Conservation (phyloP, 2,329 filamentous ascomycete species). For the Fusarium equiseti region DNA sequence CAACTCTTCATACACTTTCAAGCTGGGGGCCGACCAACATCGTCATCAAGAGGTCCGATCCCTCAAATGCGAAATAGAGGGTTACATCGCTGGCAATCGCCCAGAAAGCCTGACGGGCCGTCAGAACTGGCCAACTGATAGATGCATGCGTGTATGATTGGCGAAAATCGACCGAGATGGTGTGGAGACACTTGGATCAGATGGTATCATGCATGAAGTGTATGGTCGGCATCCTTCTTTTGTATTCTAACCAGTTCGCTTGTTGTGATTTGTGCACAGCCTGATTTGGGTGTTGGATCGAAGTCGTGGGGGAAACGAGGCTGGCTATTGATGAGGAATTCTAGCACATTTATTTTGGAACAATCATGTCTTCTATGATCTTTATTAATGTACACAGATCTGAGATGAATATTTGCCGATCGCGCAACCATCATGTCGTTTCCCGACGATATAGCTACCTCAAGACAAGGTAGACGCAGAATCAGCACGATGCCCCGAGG, state of each 20-base stretch:
- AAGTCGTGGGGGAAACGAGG: neutral
- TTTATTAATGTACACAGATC: neutral
- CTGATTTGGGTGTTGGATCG: neutral
- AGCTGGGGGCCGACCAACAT: conserved; percentile 3
- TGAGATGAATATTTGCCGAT: neutral
- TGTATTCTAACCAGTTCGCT: conserved; percentile 17
- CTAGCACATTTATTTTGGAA: too few relatives aligned
- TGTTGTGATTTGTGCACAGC: neutral
- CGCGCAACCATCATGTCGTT: too few relatives aligned
- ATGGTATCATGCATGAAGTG: conserved; percentile 15
- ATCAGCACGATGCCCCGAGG: too few relatives aligned
- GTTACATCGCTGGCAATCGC: conserved; percentile 4
- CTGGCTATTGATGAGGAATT: too few relatives aligned
- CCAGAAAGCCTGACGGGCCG: conserved; percentile 23
- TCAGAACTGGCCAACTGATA: conserved; percentile 12
- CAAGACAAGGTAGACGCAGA: too few relatives aligned
- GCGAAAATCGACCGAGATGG: conserved; percentile 13
- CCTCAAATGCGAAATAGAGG: neutral
- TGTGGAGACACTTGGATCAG: conserved; percentile 7
- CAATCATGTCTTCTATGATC: too few relatives aligned
- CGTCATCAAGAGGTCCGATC: conserved; percentile 1
- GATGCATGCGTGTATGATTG: conserved; percentile 31
- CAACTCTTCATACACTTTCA: neutral
- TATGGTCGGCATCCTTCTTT: conserved; percentile 12
- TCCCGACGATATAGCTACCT: too few relatives aligned